Conservation (phyloP, 768 basidiomycete species). For the Megacollybia marginata region DNA sequence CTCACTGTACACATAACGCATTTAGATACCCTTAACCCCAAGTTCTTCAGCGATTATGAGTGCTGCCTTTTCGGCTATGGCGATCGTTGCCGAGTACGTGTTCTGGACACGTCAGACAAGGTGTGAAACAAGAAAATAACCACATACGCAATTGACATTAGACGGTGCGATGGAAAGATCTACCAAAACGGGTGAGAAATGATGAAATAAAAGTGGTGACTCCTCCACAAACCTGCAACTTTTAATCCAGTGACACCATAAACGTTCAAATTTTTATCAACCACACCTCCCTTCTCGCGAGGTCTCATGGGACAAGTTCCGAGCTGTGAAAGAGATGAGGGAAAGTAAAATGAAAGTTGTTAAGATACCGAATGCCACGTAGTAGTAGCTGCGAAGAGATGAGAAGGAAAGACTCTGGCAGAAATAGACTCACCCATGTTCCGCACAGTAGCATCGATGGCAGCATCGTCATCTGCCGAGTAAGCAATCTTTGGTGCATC, state of each 20-base stretch:
- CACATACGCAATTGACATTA: too few species aligned
- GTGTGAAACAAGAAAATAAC: too few species aligned
- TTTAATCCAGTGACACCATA: conserved; percentile 37
- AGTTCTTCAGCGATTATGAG: too few species aligned
- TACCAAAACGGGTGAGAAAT: too few species aligned
- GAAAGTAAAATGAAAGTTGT: neutral
- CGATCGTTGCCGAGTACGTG: too few species aligned
- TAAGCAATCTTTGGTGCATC: conserved; percentile 15
- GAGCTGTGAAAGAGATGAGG: conserved; percentile 18
- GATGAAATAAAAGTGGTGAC: too few species aligned
- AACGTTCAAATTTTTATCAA: conserved; percentile 35
- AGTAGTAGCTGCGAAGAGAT: conserved; percentile 6
- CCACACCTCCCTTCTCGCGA: conserved; percentile 33
- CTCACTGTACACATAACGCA: too few species aligned
- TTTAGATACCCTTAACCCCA: too few species aligned
- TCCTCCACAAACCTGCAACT: conserved; percentile 31
- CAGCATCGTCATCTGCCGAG: conserved; percentile 17
- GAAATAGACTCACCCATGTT: conserved; percentile 4
- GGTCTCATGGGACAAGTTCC: conserved; percentile 47
- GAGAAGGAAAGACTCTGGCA: conserved; percentile 1
- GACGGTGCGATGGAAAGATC: too few species aligned
- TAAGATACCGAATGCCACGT: conserved; percentile 18
- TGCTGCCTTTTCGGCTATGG: too few species aligned
- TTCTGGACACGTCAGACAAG: too few species aligned
- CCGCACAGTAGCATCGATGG: conserved; percentile 11